Base-by-base conservation (phyloP, 257 asterid species). In the Catharanthus roseus region DNA sequence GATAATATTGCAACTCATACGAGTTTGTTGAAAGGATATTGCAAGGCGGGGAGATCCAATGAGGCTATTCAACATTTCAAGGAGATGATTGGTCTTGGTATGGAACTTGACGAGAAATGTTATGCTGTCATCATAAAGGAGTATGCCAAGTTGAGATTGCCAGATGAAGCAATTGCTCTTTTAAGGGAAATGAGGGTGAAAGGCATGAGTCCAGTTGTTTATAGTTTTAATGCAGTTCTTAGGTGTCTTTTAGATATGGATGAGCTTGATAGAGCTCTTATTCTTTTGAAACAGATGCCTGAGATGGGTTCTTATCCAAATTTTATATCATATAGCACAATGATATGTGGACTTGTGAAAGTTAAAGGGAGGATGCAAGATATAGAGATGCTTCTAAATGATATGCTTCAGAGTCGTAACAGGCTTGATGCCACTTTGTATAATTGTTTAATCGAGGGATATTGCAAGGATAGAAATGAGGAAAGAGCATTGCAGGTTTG, bases 21-120 rank as follows among this genome's bases (percentile, higher is more conserved):
- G 39, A 72, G 83, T 78, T 75, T 85, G 75, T 54, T 85, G 74
- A 85, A 75, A 80, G 90, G 90, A 33, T 83, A 83, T 68, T 81
- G 85, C 68, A 50, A 68, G 49, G 86, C 77, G 0, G 81, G 84
- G 41, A 83, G 83, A 75, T 78, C 86, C 0, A 69, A 70, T 28
- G 90, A 85, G 49, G 90, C 87, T 3, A 79, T 85, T 72, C 50
- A 39, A 7, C 78, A 75, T 77, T 85, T 85, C 71, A 81, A 81
- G 73, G 85, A 83, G 74, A 83, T 85, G 83, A 54, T 67, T 51
- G 56, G 55, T 31, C 75, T 70, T 45, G 87, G 86, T 2, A 77
- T 83, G 83, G 75, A 49, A 54, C 77, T 75, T 31, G 90, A 85
- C 72, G 76, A 38, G 47, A 83, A 83, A 70, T 54, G 85, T 0